Evolutionary conservation across 495 filamentous ascomycete species (phyloP), one percentile per base, ranked within the genome.

Genomic region (Lasiosphaeria ovina): DNA sequence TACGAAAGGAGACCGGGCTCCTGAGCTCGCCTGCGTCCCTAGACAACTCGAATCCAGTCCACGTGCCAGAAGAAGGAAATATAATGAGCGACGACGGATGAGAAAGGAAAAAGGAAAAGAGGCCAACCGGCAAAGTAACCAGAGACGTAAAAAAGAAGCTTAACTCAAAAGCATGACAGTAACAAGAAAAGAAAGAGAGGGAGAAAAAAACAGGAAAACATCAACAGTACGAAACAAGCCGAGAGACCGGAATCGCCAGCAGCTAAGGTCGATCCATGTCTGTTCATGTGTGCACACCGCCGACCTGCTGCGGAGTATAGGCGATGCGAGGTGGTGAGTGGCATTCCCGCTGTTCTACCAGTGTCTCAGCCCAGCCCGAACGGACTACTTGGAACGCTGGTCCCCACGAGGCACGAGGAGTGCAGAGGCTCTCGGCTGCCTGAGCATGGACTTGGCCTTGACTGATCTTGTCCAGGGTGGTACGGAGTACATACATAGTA

Each of bases 191-290:
- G 33, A 52, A 54, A 51, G 35, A 44, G 40, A 17, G 24, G 61
- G 50, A 44, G 52, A 42, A 33, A 59, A 31, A 35, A 36, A 63
- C 51, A n/a, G 45, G 16, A 50, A 31, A 50, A 50, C 47, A 42
- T 9, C 38, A 42, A 14, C 14, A 32, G 54, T 11, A 47, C 50
- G 55, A 62, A 62, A 62, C 59, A 44, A 63, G 59, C 65, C 56
- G 62, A 67, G 54, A 67, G 62, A 62, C 55, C 42, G 81, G 74
- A 17, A 51, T 51, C 24, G 49, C 49, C 32, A 51, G 32, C 17
- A 24, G 32, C 49, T 6, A 51, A 6, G 9, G 32, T 9, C 17
- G 32, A 51, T 32, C 9, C 7, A 45, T 45, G 40, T 45, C 10
- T 45, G 2, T 24, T 24, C 24, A 24, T 2, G 24, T 24, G 24